These are phyloP conservation scores for Suillus sp. DNA, from an alignment of 768 basidiomycete species.

Conservation along the genomic window DNA sequence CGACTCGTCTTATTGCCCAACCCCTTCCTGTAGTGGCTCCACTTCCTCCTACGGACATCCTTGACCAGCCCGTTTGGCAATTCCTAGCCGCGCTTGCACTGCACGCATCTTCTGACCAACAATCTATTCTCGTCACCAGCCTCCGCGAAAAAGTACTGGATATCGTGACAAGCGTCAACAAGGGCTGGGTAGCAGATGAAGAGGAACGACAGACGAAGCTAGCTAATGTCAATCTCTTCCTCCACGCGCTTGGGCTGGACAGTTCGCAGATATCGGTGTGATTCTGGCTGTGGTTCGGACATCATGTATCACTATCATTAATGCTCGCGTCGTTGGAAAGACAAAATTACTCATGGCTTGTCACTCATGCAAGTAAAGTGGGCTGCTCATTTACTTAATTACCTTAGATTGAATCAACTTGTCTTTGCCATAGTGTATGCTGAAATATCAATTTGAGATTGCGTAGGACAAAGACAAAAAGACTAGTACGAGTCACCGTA, in stretches of 20 bases:
- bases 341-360: constrained; percentile 10
- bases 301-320: constrained; percentile 5
- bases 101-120: constrained; percentile 83
- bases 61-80: constrained; percentile 94
- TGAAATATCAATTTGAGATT: not conserved
- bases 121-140: constrained; percentile 80
- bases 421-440: not conserved
- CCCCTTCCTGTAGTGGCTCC: constrained; percentile 34
- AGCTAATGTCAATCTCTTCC: constrained; percentile 90
- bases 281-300: constrained; percentile 1
- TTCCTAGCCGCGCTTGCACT: constrained; percentile 89
- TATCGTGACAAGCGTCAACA: constrained; percentile 78
- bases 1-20: constrained; percentile 65
- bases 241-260: constrained; percentile 76
- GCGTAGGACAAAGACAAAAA: not conserved
- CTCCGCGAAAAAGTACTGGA: constrained; percentile 94
- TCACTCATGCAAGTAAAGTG: not conserved
- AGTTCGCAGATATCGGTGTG: constrained; percentile 69
- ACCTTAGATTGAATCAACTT: not conserved
- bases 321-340: not conserved
- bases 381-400: constrained; percentile 4
- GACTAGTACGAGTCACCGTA: not conserved
- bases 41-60: constrained; percentile 53
- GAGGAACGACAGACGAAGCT: constrained; percentile 77
- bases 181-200: constrained; percentile 72